A percentile compares a stretch with the other conserved stretches of the same genome.
phyloP scores from a whole-genome alignment of 208 protist genomes.

The Wallacemonas sp. region DNA sequence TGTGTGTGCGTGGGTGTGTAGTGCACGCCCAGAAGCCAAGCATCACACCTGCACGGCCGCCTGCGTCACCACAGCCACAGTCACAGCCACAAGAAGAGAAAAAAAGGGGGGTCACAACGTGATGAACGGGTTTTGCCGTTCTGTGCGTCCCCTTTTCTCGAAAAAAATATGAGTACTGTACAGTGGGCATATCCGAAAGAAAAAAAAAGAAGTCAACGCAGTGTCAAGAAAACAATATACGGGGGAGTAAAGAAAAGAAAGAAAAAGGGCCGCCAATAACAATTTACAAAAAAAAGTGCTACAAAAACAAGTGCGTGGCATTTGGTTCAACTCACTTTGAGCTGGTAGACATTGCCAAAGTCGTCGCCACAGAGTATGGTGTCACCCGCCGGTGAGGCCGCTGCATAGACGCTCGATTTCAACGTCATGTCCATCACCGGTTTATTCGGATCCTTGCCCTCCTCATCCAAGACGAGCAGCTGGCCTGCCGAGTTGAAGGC shows the following conservation, averaged over 20 bases:
- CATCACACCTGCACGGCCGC: too few relatives aligned
- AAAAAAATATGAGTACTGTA: too few relatives aligned
- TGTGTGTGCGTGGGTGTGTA: too few relatives aligned
- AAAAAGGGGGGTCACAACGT: too few relatives aligned
- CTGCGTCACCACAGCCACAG: neutral
- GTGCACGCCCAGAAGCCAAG: too few relatives aligned
- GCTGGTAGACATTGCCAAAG: constrained; percentile 60
- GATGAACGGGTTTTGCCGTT: too few relatives aligned
- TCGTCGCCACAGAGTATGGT: constrained; percentile 57
- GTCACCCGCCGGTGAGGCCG: constrained; percentile 30
- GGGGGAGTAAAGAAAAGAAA: too few relatives aligned
- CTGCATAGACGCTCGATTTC: constrained; percentile 40
- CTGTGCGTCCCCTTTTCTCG: too few relatives aligned
- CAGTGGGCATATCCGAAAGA: neutral
- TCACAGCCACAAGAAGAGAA: neutral
- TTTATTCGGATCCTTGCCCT: constrained; percentile 18
- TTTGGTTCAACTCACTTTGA: constrained; percentile 41
- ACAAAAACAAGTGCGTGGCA: too few relatives aligned
- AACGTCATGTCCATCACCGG: constrained; percentile 51
- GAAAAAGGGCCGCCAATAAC: too few relatives aligned
- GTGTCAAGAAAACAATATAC: neutral
- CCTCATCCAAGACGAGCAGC: constrained; percentile 41
- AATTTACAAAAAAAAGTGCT: too few relatives aligned
- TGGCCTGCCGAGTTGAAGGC: constrained; percentile 39
- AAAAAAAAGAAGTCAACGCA: neutral